phyloP scores from a whole-genome alignment of 2,329 filamentous ascomycete species.

The Lecanicillium sp. region DNA sequence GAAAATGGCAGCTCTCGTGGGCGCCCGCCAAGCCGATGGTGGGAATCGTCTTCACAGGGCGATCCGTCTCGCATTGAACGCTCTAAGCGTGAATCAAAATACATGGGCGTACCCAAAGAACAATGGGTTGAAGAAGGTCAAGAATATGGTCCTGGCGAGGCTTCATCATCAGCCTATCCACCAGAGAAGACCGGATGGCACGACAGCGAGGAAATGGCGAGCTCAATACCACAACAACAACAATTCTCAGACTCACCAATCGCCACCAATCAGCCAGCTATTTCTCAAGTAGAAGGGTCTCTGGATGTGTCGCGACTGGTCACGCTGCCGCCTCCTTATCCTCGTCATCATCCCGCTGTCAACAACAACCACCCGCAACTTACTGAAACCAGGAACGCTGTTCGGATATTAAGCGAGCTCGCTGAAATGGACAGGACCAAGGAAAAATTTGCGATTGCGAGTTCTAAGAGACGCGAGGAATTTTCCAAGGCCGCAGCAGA shows the following conservation, averaged over 20 bases:
- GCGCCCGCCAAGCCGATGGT: conserved; percentile 86
- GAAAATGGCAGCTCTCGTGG: conserved; percentile 81
- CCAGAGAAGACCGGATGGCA: conserved; percentile 50
- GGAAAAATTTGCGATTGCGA: conserved; percentile 48
- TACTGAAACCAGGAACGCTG: conserved; percentile 63
- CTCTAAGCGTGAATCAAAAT: conserved; percentile 87
- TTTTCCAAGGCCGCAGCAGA: conserved; percentile 39
- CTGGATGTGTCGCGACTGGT: conserved; percentile 88
- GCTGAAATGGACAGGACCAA: conserved; percentile 63
- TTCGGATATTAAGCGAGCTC: conserved; percentile 67
- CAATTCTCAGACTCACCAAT: conserved; percentile 32
- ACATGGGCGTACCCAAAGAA: conserved; percentile 85
- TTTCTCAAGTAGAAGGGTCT: conserved; percentile 40
- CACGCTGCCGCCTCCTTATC: conserved; percentile 87
- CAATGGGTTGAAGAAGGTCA: conserved; percentile 54
- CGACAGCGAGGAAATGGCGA: conserved; percentile 30
- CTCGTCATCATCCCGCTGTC: conserved; percentile 87
- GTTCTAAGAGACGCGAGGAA: conserved; percentile 50
- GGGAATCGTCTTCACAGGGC: conserved; percentile 77
- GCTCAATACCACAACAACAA: conserved; percentile 33
- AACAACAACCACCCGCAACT: conserved; percentile 93
- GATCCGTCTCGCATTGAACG: conserved; percentile 58
- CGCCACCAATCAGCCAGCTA: conserved; percentile 34
- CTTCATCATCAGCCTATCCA: conserved; percentile 40
- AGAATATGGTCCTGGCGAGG: conserved; percentile 27